These are phyloP conservation scores for Juglanconis oblonga DNA, from an alignment of 2,329 filamentous ascomycete genomes.

Conservation along the genomic window DNA sequence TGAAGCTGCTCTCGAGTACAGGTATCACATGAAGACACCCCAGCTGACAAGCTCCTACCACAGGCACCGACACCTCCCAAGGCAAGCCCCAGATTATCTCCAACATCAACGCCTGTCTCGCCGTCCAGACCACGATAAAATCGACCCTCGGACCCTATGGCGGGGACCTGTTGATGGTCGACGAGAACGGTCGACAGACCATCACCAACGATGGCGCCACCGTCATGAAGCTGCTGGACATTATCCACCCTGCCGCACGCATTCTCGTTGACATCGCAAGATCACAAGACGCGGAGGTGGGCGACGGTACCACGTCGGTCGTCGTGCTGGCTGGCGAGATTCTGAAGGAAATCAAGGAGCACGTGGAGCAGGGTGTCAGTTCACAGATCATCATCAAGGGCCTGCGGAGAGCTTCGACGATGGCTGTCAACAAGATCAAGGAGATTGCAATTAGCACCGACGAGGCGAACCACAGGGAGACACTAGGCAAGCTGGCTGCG, in stretches of 20 bases:
- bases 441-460: constrained; percentile 88
- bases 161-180: constrained; percentile 92
- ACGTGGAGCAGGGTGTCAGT: constrained; percentile 95
- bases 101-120: constrained; percentile 97
- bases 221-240: constrained; percentile 99
- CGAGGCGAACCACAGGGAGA: constrained; percentile 82
- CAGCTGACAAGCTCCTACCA: constrained; percentile 22
- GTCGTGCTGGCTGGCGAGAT: constrained; percentile 98
- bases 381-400: constrained; percentile 98
- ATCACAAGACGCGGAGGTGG: constrained; percentile 98
- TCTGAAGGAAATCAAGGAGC: constrained; percentile 92
- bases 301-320: constrained; percentile 95
- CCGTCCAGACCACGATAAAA: constrained; percentile 93
- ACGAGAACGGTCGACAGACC: constrained; percentile 91
- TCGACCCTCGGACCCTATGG: constrained; percentile 94
- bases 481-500: constrained; percentile 80
- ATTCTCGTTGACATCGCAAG: constrained; percentile 97
- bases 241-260: constrained; percentile 93
- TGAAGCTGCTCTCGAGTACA: constrained; percentile 17
- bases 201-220: constrained; percentile 99
- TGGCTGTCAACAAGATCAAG: constrained; percentile 98
- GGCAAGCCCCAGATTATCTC: constrained; percentile 95
- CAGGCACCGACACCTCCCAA: constrained; percentile 95
- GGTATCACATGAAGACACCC: not conserved
- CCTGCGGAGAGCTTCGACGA: constrained; percentile 76